Evolutionary conservation across 352 stramenopile genomes (phyloP), one percentile per base, ranked within the genome.

Genomic region (Globisporangium emineosum): DNA sequence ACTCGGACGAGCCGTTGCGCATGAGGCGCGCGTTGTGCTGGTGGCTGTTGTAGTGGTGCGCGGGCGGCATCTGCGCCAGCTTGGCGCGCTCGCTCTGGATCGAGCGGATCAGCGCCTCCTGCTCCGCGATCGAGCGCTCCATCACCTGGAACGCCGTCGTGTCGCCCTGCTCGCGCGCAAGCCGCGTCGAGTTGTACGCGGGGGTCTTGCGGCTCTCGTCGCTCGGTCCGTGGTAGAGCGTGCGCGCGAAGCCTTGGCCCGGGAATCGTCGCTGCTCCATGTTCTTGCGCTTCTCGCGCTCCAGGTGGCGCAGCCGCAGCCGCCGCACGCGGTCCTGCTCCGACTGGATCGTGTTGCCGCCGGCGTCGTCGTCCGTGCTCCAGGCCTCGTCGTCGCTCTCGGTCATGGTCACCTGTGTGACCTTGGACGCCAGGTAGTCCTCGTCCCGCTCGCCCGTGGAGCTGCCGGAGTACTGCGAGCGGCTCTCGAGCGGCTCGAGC

Each of bases 91-190:
- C 71, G 27, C 43, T 51, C 47, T 76, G 65, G 35, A 79, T 75
- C 37, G 78, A 85, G 1, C 80, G 75, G 51, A 89, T 55, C 52
- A 89, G 55, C 27, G 66, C 69, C 30, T 81, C 70, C 45, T 89
- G 79, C 50, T 89, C 66, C 7, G 76, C 72, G 58, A 89, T 81
- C 21, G 77, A 86, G 29, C 75, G 66, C 47, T 89, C 72, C 79
- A 89, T 82, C 33, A 73, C 54, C 33, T 77, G 59, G 45, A 80
- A 78, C 59, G 71, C 71, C 49, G 69, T 62, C 0, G 62, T 68
- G 33, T 66, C 73, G 17, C 62, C 55, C 19, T 61, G 60, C 21
- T 65, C 64, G 15, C 59, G 67, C 47, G 71, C 72, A 8, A 62
- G 49, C 30, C 59, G 62, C 10, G 67, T 76, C 30, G 74, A 77